Base-by-base conservation (phyloP, 257 asterid species). In the Ilex asprella region DNA sequence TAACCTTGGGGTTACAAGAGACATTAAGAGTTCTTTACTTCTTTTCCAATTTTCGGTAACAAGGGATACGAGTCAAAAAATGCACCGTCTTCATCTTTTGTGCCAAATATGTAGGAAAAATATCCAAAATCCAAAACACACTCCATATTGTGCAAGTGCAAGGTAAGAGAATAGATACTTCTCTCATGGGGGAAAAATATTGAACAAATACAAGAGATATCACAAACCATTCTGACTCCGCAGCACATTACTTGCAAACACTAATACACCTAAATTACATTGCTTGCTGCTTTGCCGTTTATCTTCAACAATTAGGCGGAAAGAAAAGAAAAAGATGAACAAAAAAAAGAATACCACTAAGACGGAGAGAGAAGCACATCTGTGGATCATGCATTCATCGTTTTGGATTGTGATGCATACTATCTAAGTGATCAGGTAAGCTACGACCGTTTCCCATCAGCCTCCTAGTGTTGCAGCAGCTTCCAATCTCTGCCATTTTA, bases 401-500 rank as follows among this genome's bases (percentile, higher is more conserved):
- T 59, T 65, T 57, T 35, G 62, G 64, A 53, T 43, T 39, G 58
- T 29, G 39, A 43, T 66, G 59, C 66, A 54, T 62, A 53, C 68
- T 61, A 29, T 53, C 60, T 58, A n/a, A 59, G 60, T 59, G 59
- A 43, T 21, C 27, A 21, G 27, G 27, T 21, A 21, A 21, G 27
- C 27, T 1, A 21, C 1, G 27, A 21, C 27, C 27, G 27, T 21
- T 21, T 21, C 27, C 55, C 13, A 27, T 81, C 75, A 70, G 64
- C 76, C 72, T 64, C 78, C 79, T 61, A 60, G 77, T 65, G 75
- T 76, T 31, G 85, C 85, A 16, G 83, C 88, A 31, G 77, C 81
- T 39, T 75, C 85, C 73, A 90, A 68, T 81, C 83, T 79, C 76
- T 77, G 88, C 96, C 97, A 90, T 35, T 70, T 75, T n/a, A 70